These are phyloP conservation scores for Scheffersomyces lignicola DNA, from an alignment of 1,139 yeast genomes.

Conservation along the genomic window DNA sequence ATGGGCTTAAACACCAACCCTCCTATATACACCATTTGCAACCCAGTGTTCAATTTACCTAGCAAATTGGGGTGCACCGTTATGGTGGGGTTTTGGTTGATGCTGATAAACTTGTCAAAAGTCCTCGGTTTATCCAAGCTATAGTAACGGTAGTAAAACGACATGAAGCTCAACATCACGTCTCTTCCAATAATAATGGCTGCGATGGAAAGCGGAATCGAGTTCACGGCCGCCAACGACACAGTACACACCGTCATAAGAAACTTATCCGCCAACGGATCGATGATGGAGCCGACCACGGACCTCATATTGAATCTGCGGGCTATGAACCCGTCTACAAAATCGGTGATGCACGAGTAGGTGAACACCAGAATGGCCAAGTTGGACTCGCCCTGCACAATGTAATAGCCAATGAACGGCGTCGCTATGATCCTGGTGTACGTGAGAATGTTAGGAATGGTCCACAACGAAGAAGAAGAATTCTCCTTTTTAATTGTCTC, in stretches of 20 bases:
- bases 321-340: slow-evolving; percentile 89
- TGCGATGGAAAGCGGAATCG: slow-evolving; percentile 71
- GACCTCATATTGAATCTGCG: slow-evolving; percentile 74
- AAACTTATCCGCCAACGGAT: slow-evolving; percentile 93
- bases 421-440: slow-evolving; percentile 74
- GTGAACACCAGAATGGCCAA: slow-evolving; percentile 72
- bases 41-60: slow-evolving; percentile 84
- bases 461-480: slow-evolving; percentile 22
- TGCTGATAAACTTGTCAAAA: slow-evolving; percentile 62
- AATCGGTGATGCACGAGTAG: slow-evolving; percentile 88
- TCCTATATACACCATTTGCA: slow-evolving; percentile 91
- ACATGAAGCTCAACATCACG: slow-evolving; percentile 70
- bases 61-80: slow-evolving; percentile 88
- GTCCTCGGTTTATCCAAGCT: slow-evolving; percentile 81
- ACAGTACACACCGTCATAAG: slow-evolving; percentile 85
- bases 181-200: slow-evolving; percentile 82
- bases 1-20: slow-evolving; percentile 70
- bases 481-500: not conserved
- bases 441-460: slow-evolving; percentile 84
- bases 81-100: slow-evolving; percentile 60
- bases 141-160: slow-evolving; percentile 68
- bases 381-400: slow-evolving; percentile 59
- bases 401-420: slow-evolving; percentile 80
- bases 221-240: slow-evolving; percentile 67
- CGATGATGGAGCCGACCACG: slow-evolving; percentile 85